A percentile compares a stretch with the other conserved stretches of the same genome.
phyloP scores from a whole-genome alignment of 2,329 filamentous ascomycete species.

The Aspergillus jensenii region DNA sequence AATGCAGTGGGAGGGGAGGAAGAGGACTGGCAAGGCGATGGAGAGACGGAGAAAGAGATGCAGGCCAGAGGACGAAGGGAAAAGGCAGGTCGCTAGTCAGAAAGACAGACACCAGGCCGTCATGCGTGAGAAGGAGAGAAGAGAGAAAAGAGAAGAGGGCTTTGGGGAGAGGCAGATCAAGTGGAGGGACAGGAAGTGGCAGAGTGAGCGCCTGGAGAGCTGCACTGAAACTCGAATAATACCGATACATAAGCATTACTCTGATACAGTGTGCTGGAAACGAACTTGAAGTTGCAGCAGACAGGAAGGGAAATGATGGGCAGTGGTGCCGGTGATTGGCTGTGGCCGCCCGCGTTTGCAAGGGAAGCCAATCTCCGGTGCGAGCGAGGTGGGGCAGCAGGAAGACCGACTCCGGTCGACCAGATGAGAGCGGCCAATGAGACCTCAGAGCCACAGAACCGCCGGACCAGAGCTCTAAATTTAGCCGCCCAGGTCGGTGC shows the following conservation, averaged over 20 bases:
- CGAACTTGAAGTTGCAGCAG: constrained; percentile 10
- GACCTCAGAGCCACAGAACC: constrained; percentile 6
- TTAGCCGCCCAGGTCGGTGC: constrained; percentile 34
- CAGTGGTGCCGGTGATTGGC: constrained; percentile 15
- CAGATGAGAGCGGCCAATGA: constrained; percentile 24
- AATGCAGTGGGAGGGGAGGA: constrained; percentile 1
- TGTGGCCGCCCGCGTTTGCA: constrained; percentile 20
- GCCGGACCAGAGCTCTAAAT: constrained; percentile 35
- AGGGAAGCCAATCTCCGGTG: constrained; percentile 15
- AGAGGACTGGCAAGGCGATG: constrained; percentile 14
- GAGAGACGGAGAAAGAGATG: constrained; percentile 12
- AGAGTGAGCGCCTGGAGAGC: constrained; percentile 10
- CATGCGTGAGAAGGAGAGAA: constrained; percentile 3
- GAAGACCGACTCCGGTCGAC: constrained; percentile 10
- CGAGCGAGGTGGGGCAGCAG: background rate
- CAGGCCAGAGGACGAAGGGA: constrained; percentile 13
- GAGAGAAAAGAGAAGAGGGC: background rate
- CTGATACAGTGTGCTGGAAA: constrained; percentile 8
- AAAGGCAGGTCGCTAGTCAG: constrained; percentile 12
- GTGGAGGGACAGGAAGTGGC: constrained; percentile 11
- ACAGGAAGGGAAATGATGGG: constrained; percentile 15
- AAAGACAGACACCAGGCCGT: constrained; percentile 17
- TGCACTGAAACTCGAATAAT: constrained; percentile 7
- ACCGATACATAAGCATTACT: constrained; percentile 6
- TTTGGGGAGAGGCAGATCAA: constrained; percentile 7